Base-by-base conservation (phyloP, 2,329 filamentous ascomycete species). In the Dendrostoma leiphaemia region DNA sequence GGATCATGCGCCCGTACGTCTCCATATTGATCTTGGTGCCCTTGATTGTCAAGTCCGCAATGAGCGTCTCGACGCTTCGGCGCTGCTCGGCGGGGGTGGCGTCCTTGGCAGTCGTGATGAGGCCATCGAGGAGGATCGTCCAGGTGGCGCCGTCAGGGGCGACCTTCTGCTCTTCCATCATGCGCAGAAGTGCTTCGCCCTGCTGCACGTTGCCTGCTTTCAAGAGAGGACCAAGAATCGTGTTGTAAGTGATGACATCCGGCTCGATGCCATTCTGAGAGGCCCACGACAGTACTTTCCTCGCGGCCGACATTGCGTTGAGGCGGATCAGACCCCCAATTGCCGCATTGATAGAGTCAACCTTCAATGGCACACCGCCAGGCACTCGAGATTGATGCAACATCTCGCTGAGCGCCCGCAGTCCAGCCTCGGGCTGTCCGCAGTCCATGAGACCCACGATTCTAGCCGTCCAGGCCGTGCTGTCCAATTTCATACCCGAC, bases 1-100 rank as follows among this genome's bases (percentile, higher is more conserved):
- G 79, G 49, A 93, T 81, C 67, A 91, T 82, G 66, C 88, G 85
- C 62, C 78, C 82, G 67, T 89, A 93, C 2, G 82, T 83, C 59
- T 83, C 76, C 53, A 75, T 69, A 67, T 88, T 88, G 34, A 85
- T 74, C 45, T 75, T 69, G 10, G 90, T 68, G 5, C 83, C 83
- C 12, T 77, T 73, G 2, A 68, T 64, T 54, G 83, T 74, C 67
- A 91, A 83, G 19, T 82, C 75, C 3, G 69, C 60, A 50, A 92
- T 76, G 43, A 88, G 72, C 4, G 67, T 64, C n/a, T 75, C 62
- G 6, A 90, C 75, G 17, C 77, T 72, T 2, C 69, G 64, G 19
- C 74, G 52, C 65, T 87, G 84, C 51, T 84, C 75, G 10, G 74
- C 67, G 0, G 74, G 67, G 2, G 72, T 66, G 45, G 75, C 64